Conservation (phyloP, 2,329 filamentous ascomycete genomes). For the Magnaporthiopsis poae region DNA sequence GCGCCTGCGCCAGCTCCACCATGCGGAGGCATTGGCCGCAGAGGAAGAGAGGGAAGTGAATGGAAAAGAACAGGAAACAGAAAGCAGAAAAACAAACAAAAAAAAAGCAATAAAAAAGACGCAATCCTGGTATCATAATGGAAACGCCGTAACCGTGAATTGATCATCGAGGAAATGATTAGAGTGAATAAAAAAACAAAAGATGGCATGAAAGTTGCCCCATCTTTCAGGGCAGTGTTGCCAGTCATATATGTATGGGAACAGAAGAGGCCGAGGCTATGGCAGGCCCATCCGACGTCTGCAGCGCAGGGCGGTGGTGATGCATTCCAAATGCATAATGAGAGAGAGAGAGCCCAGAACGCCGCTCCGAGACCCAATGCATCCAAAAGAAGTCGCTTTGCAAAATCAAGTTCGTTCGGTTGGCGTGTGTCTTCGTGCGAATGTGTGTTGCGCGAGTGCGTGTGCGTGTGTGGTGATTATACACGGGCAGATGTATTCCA, state of each 20-base stretch:
- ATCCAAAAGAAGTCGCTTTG: conserved; percentile 3
- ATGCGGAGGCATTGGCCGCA: background rate
- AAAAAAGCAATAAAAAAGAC: background rate
- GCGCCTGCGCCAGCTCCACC: background rate
- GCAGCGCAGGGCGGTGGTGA: background rate
- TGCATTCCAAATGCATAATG: too few species aligned
- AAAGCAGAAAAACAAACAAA: background rate
- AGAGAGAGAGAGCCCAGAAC: background rate
- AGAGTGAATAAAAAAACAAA: background rate
- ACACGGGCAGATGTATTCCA: conserved; percentile 3
- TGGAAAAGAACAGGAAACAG: background rate
- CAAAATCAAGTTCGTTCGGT: background rate
- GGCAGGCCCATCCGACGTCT: background rate
- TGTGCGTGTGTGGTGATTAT: background rate
- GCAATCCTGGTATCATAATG: conserved; percentile 7
- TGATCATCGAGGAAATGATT: conserved; percentile 5
- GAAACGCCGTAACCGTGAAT: conserved; percentile 7
- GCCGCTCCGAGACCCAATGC: conserved; percentile 2
- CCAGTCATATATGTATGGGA: conserved; percentile 4
- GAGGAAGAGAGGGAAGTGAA: background rate
- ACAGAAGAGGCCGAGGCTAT: background rate
- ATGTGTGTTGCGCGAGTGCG: background rate
- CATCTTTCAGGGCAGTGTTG: conserved; percentile 7
- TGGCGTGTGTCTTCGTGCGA: background rate
- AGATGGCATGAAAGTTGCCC: background rate